Evolutionary conservation across 2,329 filamentous ascomycete species (phyloP).

Genomic region (Alternaria dauci): DNA sequence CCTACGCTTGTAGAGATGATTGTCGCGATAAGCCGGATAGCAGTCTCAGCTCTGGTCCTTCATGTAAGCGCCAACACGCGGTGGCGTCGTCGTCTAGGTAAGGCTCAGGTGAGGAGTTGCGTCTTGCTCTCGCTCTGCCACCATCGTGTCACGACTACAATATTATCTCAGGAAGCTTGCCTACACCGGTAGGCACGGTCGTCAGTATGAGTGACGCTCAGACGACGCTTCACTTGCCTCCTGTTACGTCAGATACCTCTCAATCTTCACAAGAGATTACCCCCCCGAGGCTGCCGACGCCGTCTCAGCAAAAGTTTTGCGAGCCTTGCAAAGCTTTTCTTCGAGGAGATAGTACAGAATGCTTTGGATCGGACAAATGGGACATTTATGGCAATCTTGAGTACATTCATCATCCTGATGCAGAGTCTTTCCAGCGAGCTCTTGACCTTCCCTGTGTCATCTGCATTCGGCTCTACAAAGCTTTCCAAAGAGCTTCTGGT

Average conservation of each 20-base stretch:
- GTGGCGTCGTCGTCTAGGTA: neutral
- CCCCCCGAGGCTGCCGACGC: neutral
- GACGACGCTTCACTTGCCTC: neutral
- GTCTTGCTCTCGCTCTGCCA: too few species aligned
- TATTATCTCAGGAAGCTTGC: neutral
- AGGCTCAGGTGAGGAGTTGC: neutral
- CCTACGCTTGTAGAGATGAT: accelerated
- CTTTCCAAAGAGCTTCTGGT: neutral
- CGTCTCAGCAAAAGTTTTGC: neutral
- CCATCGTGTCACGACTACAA: too few species aligned
- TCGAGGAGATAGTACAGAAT: neutral
- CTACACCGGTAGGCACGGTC: neutral
- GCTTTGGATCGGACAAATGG: neutral
- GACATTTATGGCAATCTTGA: too few species aligned
- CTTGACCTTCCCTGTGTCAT: neutral
- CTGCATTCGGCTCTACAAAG: neutral
- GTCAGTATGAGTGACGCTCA: neutral
- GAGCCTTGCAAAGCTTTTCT: neutral
- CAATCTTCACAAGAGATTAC: neutral
- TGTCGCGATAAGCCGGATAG: too few species aligned
- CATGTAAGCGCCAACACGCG: neutral
- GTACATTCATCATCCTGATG: neutral
- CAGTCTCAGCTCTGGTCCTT: neutral
- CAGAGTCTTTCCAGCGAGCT: neutral
- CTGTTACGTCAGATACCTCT: neutral